phyloP scores from a whole-genome alignment of 2,329 filamentous ascomycete genomes.

The Pyricularia pennisetigena region DNA sequence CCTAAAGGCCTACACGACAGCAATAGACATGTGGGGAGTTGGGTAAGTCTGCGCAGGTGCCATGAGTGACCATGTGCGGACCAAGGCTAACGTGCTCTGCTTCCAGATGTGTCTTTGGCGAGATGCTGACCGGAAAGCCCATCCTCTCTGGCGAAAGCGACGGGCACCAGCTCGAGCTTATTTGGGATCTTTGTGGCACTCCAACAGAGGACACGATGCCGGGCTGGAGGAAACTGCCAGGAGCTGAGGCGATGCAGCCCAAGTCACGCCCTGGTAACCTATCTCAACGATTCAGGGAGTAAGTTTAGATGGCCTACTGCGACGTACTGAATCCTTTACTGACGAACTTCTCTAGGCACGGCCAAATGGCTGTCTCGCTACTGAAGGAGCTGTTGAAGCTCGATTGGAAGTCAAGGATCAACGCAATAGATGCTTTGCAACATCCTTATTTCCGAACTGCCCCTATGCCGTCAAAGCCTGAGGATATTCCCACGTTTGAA shows the following conservation, averaged over 20 bases:
- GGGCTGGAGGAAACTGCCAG: conserved; percentile 74
- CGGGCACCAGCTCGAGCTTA: conserved; percentile 79
- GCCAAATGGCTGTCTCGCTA: conserved; percentile 65
- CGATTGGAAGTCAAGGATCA: conserved; percentile 81
- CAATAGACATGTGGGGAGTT: conserved; percentile 97
- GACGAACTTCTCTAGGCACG: conserved; percentile 35
- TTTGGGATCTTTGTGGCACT: conserved; percentile 85
- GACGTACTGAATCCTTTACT: conserved; percentile 4
- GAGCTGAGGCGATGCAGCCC: conserved; percentile 65
- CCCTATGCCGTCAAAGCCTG: conserved; percentile 70
- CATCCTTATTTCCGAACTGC: conserved; percentile 81
- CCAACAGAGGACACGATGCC: conserved; percentile 91
- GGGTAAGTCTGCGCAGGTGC: conserved; percentile 47
- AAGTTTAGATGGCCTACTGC: background rate
- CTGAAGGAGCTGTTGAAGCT: conserved; percentile 76
- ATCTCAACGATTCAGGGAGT: conserved; percentile 65
- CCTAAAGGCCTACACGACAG: conserved; percentile 85
- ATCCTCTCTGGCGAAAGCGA: conserved; percentile 89
- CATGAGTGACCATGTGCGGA: background rate
- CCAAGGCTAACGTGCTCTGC: conserved; percentile 12
- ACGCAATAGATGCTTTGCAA: conserved; percentile 85
- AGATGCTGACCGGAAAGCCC: conserved; percentile 91
- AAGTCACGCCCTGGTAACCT: conserved; percentile 55
- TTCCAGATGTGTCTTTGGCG: conserved; percentile 84
- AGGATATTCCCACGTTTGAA: conserved; percentile 83